Base-by-base conservation (phyloP, 2,329 filamentous ascomycete genomes). In the Scolecobasidium constrictum region DNA sequence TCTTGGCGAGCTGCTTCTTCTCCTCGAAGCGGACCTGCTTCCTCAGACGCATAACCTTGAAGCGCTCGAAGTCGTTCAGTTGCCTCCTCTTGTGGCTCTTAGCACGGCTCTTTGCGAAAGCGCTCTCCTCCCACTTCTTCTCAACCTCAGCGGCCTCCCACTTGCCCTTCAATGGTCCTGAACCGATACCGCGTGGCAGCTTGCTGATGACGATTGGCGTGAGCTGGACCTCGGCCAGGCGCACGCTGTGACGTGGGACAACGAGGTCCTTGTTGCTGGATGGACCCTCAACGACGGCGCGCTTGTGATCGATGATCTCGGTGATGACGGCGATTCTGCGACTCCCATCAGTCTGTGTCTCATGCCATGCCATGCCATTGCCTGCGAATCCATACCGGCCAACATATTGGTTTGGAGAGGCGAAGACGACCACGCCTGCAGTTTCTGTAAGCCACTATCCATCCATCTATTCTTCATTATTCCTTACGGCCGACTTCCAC, bases 281-380 rank as follows among this genome's bases (percentile, higher is more conserved):
- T 64, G 90, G 87, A 67, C 90, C 90, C 70, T 98, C 92, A 66
- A 98, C 78, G 66, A 98, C 82, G 16, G 12, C 12, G 19, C 23
- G 87, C 81, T 94, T 95, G 83, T 98, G 90, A 75, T 98, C 92
- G 74, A 98, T 92, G 71, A 98, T 96, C 81, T 98, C 90, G 71
- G 94, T 87, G 64, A 98, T 90, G 61, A 81, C 75, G 62, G 88
- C 93, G 60, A 96, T 79, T 67, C 85, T 85, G 73, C 6, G 18
- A 11, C 9, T 39, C 9, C 20, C 9, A 37, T 37, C 16, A 17
- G 35, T 16, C 9, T 18, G 12, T 9, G 9, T 13, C 16, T 17
- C 11, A 18, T n/a, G 26, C 26, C 26, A 9, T n/a, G 26, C n/a
- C 9, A 9, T 31, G 26, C 9, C n/a, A 31, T 31, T 31, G 35